These are phyloP conservation scores for Lactarius psammicola DNA, from an alignment of 768 basidiomycete species.

Conservation along the genomic window DNA sequence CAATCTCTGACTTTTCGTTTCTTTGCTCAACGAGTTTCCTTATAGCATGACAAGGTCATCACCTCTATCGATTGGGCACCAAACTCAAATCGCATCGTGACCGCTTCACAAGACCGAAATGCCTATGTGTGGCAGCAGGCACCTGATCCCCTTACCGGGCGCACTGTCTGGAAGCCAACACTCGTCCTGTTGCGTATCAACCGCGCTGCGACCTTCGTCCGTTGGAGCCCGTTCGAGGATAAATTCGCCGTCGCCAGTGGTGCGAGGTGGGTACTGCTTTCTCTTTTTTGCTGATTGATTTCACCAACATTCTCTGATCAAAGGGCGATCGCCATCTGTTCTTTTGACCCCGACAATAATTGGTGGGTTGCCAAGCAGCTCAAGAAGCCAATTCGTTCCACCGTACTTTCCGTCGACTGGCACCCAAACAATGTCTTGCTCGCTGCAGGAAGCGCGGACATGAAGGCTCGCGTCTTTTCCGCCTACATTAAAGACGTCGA, in stretches of 20 bases:
- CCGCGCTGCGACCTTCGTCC: slow-evolving; percentile 89
- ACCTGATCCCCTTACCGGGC: slow-evolving; percentile 69
- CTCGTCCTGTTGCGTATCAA: slow-evolving; percentile 95
- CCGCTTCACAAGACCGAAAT: slow-evolving; percentile 97
- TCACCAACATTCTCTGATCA: slow-evolving; percentile 10
- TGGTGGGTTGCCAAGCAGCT: slow-evolving; percentile 99
- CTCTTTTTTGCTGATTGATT: not conserved
- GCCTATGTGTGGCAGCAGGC: slow-evolving; percentile 97
- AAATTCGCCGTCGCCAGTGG: slow-evolving; percentile 99
- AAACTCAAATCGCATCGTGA: slow-evolving; percentile 94
- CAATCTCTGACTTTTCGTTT: not conserved
- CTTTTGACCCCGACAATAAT: slow-evolving; percentile 95
- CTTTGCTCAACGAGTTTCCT: not conserved
- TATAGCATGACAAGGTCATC: slow-evolving; percentile 94
- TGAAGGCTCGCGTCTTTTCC: slow-evolving; percentile 96
- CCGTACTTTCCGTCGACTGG: slow-evolving; percentile 94
- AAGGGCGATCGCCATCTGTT: slow-evolving; percentile 93
- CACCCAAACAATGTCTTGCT: slow-evolving; percentile 98
- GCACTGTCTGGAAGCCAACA: slow-evolving; percentile 86
- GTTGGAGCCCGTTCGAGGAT: slow-evolving; percentile 97
- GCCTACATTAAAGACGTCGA: slow-evolving; percentile 99
- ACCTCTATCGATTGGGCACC: slow-evolving; percentile 99
- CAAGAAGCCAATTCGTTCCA: slow-evolving; percentile 97
- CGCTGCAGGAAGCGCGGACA: slow-evolving; percentile 95
- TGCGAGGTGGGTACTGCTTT: slow-evolving; percentile 70